Evolutionary conservation across 371 early-diverging fungal genomes (phyloP).

Genomic region (Amoeboaphelidium protococcarum): DNA sequence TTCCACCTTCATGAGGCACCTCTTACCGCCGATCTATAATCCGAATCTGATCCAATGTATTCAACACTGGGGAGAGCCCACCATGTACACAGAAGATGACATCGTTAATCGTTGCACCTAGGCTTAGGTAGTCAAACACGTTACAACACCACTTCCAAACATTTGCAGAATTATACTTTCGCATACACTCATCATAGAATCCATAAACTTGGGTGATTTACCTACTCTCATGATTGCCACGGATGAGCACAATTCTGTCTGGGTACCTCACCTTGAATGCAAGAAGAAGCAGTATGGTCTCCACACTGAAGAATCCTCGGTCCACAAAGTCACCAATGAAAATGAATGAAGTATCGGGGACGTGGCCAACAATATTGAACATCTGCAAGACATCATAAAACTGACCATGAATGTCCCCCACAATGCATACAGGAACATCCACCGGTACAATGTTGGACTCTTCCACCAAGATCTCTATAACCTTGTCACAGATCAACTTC

Average conservation of each 20-base stretch:
- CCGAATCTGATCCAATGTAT: slow-evolving; percentile 83
- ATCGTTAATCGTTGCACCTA: slow-evolving; percentile 82
- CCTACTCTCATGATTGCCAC: slow-evolving; percentile 96
- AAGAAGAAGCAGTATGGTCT: slow-evolving; percentile 89
- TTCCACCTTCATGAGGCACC: slow-evolving; percentile 94
- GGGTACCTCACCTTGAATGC: slow-evolving; percentile 79
- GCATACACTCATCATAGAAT: slow-evolving; percentile 95
- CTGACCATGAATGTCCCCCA: slow-evolving; percentile 98
- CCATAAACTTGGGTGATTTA: slow-evolving; percentile 98
- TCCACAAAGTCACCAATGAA: slow-evolving; percentile 99
- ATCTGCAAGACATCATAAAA: slow-evolving; percentile 89
- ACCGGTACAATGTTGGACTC: slow-evolving; percentile 87
- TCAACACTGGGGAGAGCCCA: slow-evolving; percentile 79
- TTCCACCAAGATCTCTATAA: slow-evolving; percentile 75
- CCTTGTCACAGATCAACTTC: slow-evolving; percentile 69
- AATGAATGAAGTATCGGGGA: slow-evolving; percentile 88
- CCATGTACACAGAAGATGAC: slow-evolving; percentile 94
- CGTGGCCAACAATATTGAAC: slow-evolving; percentile 70
- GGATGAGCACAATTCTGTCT: slow-evolving; percentile 78
- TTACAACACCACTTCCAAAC: slow-evolving; percentile 97
- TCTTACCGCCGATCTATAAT: slow-evolving; percentile 94
- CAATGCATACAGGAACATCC: slow-evolving; percentile 89
- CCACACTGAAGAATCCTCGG: slow-evolving; percentile 95
- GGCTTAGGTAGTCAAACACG: slow-evolving; percentile 84
- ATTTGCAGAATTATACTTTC: slow-evolving; percentile 86